Evolutionary conservation across 495 filamentous ascomycete genomes (phyloP).

Genomic region (Aspergillus baeticus): DNA sequence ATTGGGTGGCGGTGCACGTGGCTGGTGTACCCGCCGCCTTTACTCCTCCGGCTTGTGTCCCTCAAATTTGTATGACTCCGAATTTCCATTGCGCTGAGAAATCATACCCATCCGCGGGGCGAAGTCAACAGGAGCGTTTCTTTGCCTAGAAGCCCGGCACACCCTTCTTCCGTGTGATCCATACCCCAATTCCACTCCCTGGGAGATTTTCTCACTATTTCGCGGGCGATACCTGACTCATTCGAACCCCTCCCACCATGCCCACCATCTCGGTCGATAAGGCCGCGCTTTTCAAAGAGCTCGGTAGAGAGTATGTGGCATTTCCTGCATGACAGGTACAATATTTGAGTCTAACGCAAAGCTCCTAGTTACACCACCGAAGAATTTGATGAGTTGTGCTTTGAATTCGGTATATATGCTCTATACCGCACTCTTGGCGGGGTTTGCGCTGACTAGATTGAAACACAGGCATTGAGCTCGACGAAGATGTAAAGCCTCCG

Average conservation of each 20-base stretch:
- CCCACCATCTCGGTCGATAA: conserved; percentile 96
- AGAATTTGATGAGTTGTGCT: conserved; percentile 95
- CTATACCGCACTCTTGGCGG: conserved; percentile 20
- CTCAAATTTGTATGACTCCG: conserved; percentile 9
- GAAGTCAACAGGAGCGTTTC: background rate
- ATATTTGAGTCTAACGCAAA: background rate
- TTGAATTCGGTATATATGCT: conserved; percentile 78
- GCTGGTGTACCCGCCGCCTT: conserved; percentile 14
- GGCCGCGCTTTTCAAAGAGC: conserved; percentile 86
- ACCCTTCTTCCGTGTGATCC: background rate
- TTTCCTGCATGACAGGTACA: background rate
- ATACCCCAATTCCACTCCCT: background rate
- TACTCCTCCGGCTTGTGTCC: background rate
- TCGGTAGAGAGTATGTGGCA: conserved; percentile 75
- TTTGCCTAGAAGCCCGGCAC: background rate
- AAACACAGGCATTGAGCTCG: conserved; percentile 78
- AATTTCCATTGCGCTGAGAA: background rate
- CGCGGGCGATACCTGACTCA: conserved; percentile 4
- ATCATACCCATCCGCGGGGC: conserved; percentile 6
- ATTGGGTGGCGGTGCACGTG: conserved; percentile 26
- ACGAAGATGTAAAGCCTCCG: conserved; percentile 70
- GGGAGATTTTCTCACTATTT: background rate
- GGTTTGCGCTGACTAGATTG: conserved; percentile 36
- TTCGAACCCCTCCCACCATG: conserved; percentile 41
- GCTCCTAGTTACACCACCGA: conserved; percentile 75